Percentiles rank a stretch among this genome's conserved stretches.
These are phyloP conservation scores for Pichia sp. DNA, from an alignment of 1,139 yeast species.

Conservation along the genomic window DNA sequence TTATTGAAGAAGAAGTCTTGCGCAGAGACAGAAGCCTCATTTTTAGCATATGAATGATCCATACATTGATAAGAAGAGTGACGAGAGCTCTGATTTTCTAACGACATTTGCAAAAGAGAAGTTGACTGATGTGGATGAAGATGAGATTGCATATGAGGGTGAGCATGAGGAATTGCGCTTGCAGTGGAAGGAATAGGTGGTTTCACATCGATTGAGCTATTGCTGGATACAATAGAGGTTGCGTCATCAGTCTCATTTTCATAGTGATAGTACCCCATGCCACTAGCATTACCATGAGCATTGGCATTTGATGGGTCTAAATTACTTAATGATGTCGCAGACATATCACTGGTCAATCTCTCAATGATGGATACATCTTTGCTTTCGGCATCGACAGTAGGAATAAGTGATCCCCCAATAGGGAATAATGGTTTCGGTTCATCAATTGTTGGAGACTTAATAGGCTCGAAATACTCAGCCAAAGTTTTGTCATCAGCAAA, in stretches of 20 bases:
- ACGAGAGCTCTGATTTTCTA: too few relatives aligned
- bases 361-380: too few relatives aligned
- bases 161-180: neutral
- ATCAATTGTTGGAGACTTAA: conserved; percentile 1
- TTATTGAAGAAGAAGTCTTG: conserved; percentile 28
- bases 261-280: too few relatives aligned
- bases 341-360: too few relatives aligned
- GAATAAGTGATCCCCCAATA: neutral
- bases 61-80: too few relatives aligned
- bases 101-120: too few relatives aligned
- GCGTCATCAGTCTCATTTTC: too few relatives aligned
- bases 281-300: too few relatives aligned
- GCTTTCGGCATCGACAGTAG: too few relatives aligned
- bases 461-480: conserved; percentile 22
- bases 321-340: too few relatives aligned
- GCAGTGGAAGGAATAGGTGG: too few relatives aligned
- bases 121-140: neutral
- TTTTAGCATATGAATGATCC: neutral
- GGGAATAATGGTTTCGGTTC: neutral
- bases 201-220: conserved; percentile 6
- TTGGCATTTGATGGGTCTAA: too few relatives aligned
- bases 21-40: conserved; percentile 16
- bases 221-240: conserved; percentile 7
- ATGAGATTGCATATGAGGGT: neutral
- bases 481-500: conserved; percentile 14